Conservation (phyloP, 1,284 basidiomycete species). For the Omphalotus olearius region DNA sequence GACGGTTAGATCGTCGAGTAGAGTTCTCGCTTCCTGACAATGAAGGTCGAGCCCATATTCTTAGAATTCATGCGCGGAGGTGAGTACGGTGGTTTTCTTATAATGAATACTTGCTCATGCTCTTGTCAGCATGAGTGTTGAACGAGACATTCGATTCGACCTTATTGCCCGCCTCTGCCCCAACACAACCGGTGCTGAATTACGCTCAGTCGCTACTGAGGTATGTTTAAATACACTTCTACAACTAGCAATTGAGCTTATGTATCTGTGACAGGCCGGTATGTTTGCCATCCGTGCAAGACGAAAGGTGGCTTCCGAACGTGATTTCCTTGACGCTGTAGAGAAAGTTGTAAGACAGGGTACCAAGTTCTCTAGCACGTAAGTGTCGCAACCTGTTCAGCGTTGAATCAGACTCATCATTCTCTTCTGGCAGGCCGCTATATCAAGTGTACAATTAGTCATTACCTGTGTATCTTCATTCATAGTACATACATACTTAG, state of each 20-base stretch:
- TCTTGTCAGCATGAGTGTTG: slow-evolving; percentile 85
- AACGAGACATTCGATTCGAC: slow-evolving; percentile 96
- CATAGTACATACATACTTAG: background rate
- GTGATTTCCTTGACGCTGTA: slow-evolving; percentile 96
- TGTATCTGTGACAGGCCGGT: slow-evolving; percentile 69
- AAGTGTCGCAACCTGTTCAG: slow-evolving; percentile 28
- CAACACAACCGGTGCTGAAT: slow-evolving; percentile 96
- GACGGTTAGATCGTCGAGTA: slow-evolving; percentile 92
- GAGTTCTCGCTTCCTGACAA: slow-evolving; percentile 96
- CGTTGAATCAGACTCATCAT: no score
- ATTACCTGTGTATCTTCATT: slow-evolving; percentile 5
- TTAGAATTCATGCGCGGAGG: slow-evolving; percentile 96
- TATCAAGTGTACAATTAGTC: slow-evolving; percentile 74
- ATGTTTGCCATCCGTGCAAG: slow-evolving; percentile 99
- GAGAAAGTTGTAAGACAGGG: slow-evolving; percentile 99
- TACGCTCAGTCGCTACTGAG: slow-evolving; percentile 96
- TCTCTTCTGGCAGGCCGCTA: slow-evolving; percentile 41
- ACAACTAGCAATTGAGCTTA: background rate
- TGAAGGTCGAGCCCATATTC: slow-evolving; percentile 95
- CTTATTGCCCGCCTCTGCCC: slow-evolving; percentile 96
- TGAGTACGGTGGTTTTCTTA: slow-evolving; percentile 28
- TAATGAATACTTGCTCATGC: slow-evolving; percentile 7
- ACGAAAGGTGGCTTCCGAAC: slow-evolving; percentile 95
- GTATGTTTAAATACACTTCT: slow-evolving; percentile 33
- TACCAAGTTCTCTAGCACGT: slow-evolving; percentile 90